These are phyloP conservation scores for Yamadazyma kanchanaburiensis DNA, from an alignment of 1,139 yeast species.

Conservation along the genomic window DNA sequence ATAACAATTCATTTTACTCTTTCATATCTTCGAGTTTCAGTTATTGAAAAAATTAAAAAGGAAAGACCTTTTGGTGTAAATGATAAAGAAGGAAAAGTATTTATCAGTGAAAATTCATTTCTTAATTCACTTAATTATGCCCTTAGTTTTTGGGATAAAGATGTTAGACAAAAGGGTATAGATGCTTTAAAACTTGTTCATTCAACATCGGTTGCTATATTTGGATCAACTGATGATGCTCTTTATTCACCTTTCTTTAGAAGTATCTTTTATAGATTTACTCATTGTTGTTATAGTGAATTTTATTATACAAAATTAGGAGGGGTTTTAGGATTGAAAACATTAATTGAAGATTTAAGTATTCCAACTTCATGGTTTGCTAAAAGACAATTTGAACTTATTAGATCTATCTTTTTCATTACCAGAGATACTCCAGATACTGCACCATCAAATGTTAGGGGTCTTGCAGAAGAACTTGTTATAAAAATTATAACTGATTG, in stretches of 20 bases:
- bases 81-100: conserved; percentile 75
- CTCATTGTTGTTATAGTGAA: conserved; percentile 91
- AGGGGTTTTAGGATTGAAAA: conserved; percentile 79
- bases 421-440: conserved; percentile 87
- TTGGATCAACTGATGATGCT: conserved; percentile 65
- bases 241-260: conserved; percentile 73
- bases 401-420: conserved; percentile 84
- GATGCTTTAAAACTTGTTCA: conserved; percentile 62
- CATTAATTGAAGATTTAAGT: conserved; percentile 64
- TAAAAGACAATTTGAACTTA: conserved; percentile 76
- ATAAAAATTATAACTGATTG: conserved; percentile 63
- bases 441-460: conserved; percentile 77
- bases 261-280: conserved; percentile 72
- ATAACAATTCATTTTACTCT: conserved; percentile 78
- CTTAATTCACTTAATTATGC: conserved; percentile 78
- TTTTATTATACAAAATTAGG: conserved; percentile 83
- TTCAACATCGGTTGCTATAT: conserved; percentile 59
- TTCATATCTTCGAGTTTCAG: conserved; percentile 70
- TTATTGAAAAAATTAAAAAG: conserved; percentile 66
- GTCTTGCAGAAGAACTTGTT: conserved; percentile 66
- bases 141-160: conserved; percentile 69
- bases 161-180: conserved; percentile 70
- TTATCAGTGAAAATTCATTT: conserved; percentile 66
- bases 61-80: conserved; percentile 70
- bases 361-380: conserved; percentile 73